Evolutionary conservation across 176 grass and related monocot species (phyloP).

Genomic region (Themeda triandra): DNA sequence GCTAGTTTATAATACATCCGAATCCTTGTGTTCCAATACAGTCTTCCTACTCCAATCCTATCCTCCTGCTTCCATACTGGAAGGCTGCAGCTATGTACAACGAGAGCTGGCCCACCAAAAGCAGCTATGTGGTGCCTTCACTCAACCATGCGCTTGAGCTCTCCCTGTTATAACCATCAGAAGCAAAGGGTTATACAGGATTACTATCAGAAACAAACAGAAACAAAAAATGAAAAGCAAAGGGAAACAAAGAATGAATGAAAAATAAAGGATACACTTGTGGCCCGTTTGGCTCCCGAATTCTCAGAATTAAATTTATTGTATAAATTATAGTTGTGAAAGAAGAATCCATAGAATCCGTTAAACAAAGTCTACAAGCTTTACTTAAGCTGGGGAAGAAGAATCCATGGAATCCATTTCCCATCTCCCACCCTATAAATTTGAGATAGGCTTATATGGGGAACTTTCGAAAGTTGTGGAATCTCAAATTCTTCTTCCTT

Average conservation of each 20-base stretch:
- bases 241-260: not conserved
- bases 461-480: too few relatives aligned
- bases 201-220: not conserved
- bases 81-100: conserved; percentile 69
- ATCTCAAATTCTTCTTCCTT: too few relatives aligned
- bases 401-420: too few relatives aligned
- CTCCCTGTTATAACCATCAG: conserved; percentile 36
- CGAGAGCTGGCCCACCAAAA: conserved; percentile 23
- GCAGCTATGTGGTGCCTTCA: conserved; percentile 10
- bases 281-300: too few relatives aligned
- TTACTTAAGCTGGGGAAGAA: too few relatives aligned
- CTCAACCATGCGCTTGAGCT: conserved; percentile 50
- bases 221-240: not conserved
- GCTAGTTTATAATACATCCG: conserved; percentile 71
- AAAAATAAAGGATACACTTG: not conserved
- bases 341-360: too few relatives aligned
- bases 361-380: too few relatives aligned
- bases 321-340: too few relatives aligned
- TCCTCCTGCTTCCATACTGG: conserved; percentile 48
- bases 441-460: too few relatives aligned
- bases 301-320: too few relatives aligned
- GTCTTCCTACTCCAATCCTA: conserved; percentile 52
- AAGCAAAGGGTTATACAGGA: too few relatives aligned
- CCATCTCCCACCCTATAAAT: too few relatives aligned
- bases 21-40: conserved; percentile 41